Percentiles rank a stretch among this genome's conserved stretches.
These are phyloP conservation scores for Centella asiatica DNA, from an alignment of 129 eudicot species.

Conservation along the genomic window DNA sequence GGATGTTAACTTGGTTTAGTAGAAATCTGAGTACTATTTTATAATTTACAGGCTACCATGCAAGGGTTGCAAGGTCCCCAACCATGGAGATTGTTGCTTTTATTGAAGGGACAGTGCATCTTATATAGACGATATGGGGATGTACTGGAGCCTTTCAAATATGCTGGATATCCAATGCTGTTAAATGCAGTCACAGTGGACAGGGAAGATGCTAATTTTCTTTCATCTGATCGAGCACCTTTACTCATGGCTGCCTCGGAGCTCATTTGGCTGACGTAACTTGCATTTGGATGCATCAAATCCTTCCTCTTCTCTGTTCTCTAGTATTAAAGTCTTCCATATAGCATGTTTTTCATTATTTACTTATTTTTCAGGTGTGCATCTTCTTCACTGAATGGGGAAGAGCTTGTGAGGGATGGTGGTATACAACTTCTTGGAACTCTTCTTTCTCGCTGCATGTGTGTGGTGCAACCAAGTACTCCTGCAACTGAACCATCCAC, in stretches of 20 bases:
- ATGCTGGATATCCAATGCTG: conserved; percentile 98
- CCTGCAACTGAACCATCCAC: conserved; percentile 80
- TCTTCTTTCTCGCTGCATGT: conserved; percentile 93
- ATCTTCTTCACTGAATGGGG: conserved; percentile 91
- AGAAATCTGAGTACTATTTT: too few species aligned
- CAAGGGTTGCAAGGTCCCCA: conserved; percentile 99
- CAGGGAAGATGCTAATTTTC: conserved; percentile 75
- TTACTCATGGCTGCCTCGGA: conserved; percentile 95
- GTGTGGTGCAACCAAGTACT: conserved; percentile 92
- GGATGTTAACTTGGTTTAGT: too few species aligned
- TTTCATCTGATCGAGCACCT: conserved; percentile 86
- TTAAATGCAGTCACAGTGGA: conserved; percentile 93
- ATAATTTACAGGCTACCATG: conserved; percentile 67
- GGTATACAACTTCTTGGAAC: conserved; percentile 87
- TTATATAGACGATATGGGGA: conserved; percentile 82
- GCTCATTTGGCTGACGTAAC: conserved; percentile 92
- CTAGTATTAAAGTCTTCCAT: not conserved
- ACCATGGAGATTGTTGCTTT: conserved; percentile 85
- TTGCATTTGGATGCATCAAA: not conserved
- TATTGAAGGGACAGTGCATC: conserved; percentile 91
- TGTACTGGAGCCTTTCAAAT: conserved; percentile 83
- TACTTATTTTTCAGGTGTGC: conserved; percentile 53
- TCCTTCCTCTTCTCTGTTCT: not conserved
- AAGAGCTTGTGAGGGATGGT: conserved; percentile 98
- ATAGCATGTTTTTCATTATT: conserved; percentile 6